phyloP scores from a whole-genome alignment of 805 yeast species.

The Kodamaea fukazawae region DNA sequence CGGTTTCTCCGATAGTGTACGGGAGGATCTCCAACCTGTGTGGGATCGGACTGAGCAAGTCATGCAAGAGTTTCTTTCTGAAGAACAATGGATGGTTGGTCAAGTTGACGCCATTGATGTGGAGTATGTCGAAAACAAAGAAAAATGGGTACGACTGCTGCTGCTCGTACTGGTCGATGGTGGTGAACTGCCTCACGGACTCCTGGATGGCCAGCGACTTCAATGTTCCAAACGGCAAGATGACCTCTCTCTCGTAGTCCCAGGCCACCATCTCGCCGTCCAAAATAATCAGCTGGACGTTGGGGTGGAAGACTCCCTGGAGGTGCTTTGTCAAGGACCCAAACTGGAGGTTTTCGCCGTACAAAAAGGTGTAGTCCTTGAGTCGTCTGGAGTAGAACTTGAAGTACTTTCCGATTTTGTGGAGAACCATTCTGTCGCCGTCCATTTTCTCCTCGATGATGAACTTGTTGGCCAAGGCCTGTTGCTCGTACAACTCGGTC shows the following conservation, averaged over 20 bases:
- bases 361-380: slow-evolving; percentile 67
- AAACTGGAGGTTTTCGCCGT: slow-evolving; percentile 50
- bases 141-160: slow-evolving; percentile 50
- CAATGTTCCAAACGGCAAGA: slow-evolving; percentile 79
- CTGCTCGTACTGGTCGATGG: slow-evolving; percentile 32
- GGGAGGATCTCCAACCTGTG: slow-evolving; percentile 50
- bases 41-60: slow-evolving; percentile 45
- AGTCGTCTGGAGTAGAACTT: slow-evolving; percentile 64
- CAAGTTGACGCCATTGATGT: slow-evolving; percentile 63
- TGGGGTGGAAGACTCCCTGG: slow-evolving; percentile 36
- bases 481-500: slow-evolving; percentile 14
- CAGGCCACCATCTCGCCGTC: slow-evolving; percentile 96
- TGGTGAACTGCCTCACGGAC: slow-evolving; percentile 38
- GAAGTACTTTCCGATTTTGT: slow-evolving; percentile 51
- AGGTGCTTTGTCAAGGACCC: slow-evolving; percentile 60
- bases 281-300: slow-evolving; percentile 44
- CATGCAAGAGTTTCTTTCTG: slow-evolving; percentile 52
- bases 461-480: slow-evolving; percentile 36
- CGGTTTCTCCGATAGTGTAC: slow-evolving; percentile 37
- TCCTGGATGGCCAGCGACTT: slow-evolving; percentile 65
- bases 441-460: slow-evolving; percentile 88
- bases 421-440: slow-evolving; percentile 86
- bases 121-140: slow-evolving; percentile 71
- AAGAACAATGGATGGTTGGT: slow-evolving; percentile 51
- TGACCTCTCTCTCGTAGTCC: slow-evolving; percentile 54